phyloP scores from a whole-genome alignment of 2,329 filamentous ascomycete species.

The Ceratocystis destructans region DNA sequence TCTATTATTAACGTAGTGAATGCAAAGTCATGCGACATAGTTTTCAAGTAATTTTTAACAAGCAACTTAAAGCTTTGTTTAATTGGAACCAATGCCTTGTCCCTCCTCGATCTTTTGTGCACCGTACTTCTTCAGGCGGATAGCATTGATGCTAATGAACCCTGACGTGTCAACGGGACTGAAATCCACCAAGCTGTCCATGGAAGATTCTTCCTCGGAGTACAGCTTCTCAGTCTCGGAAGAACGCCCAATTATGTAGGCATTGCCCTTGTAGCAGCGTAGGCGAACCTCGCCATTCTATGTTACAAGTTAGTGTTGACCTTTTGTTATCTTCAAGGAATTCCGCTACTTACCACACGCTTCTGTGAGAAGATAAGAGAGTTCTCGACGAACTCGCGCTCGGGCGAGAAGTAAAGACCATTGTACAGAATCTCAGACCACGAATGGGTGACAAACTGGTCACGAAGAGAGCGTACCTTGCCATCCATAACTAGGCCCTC shows the following conservation, averaged over 20 bases:
- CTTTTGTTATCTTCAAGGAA: neutral
- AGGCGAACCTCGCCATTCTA: conserved; percentile 28
- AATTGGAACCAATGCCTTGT: conserved; percentile 22
- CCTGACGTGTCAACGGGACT: conserved; percentile 31
- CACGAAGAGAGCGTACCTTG: conserved; percentile 39
- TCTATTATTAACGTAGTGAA: too few relatives aligned
- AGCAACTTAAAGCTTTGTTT: neutral
- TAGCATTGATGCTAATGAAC: conserved; percentile 57
- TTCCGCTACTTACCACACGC: conserved; percentile 27
- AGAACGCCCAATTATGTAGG: conserved; percentile 34
- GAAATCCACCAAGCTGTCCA: conserved; percentile 37
- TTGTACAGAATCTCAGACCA: conserved; percentile 35
- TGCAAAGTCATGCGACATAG: too few relatives aligned
- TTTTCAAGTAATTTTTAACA: too few relatives aligned
- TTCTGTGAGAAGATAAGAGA: conserved; percentile 47
- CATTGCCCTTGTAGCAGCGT: conserved; percentile 34
- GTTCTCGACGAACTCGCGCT: conserved; percentile 44
- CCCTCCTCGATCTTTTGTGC: conserved; percentile 26
- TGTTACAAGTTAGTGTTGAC: neutral
- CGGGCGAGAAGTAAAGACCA: conserved; percentile 41
- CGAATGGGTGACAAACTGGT: conserved; percentile 37
- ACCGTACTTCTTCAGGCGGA: conserved; percentile 42
- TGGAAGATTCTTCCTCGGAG: conserved; percentile 35
- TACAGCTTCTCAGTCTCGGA: conserved; percentile 38
- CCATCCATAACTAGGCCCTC: conserved; percentile 45